Evolutionary conservation across 1,284 basidiomycete species (phyloP), one percentile per base, ranked within the genome.

Genomic region (Tilletiopsis washingtonensis): DNA sequence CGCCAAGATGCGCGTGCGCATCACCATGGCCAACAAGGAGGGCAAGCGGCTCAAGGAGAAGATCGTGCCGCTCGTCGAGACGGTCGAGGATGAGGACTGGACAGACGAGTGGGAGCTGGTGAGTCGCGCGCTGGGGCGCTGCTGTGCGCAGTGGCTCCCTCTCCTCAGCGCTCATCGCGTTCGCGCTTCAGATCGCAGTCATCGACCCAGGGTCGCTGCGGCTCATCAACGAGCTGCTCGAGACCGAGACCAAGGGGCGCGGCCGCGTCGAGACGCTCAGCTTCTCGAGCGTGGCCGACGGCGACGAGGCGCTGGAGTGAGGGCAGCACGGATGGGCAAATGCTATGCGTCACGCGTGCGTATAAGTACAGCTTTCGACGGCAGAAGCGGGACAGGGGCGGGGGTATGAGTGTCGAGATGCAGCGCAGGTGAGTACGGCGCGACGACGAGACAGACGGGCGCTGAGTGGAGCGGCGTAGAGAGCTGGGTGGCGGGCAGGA

Each of bases 161-260:
- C 4, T 45, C 45, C 11, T 21, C 36, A 29, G 36, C 43, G 24
- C 29, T 54, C n/a, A 47, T 57, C 43, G 15, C 24, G 15, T 39
- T 6, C 15, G 29, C 5, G n/a, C n/a, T n/a, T n/a, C 63, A 93
- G 90, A 81, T 85, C 45, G 81, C 91, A 71, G 79, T 90, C 43
- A 97, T 98, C 63, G 90, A 94, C 69, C 94, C 94, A 4, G 82
- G 86, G 37, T 84, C 89, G 62, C 91, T 96, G 79, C 83, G 87
- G 41, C 78, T 85, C 17, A 82, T 98, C 67, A 88, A 87, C 65
- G 91, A 97, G 55, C 74, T 98, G 27, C 76, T 98, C 46, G 85
- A 91, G 70, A 85, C 85, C 64, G 88, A 81, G 61, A 76, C 77
- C 25, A 80, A 94, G 69, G 88, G 86, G 67, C 88, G 91, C 72